These are phyloP conservation scores for Venturia pyrina DNA, from an alignment of 2,329 filamentous ascomycete species.

Conservation along the genomic window DNA sequence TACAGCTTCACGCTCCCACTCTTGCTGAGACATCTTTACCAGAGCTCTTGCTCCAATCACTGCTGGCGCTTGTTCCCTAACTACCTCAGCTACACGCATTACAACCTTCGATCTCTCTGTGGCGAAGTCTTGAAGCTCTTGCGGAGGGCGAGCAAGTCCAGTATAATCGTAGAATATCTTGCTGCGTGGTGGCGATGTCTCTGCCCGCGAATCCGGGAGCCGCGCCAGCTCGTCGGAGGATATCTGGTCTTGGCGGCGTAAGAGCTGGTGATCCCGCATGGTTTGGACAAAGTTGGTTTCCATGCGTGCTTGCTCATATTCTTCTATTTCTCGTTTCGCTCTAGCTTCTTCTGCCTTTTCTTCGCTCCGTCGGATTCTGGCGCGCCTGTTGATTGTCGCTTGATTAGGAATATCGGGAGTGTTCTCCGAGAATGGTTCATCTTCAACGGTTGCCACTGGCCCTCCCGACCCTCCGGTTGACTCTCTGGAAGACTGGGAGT, in stretches of 20 bases:
- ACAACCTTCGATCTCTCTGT: not conserved
- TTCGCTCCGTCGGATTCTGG: not conserved
- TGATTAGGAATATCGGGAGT: not conserved
- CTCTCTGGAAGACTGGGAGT: not conserved
- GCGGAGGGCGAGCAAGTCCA: not conserved
- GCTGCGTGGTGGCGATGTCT: not conserved
- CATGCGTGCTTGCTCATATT: not conserved
- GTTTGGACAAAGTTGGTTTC: not conserved
- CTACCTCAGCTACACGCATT: not conserved
- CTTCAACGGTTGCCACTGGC: not conserved
- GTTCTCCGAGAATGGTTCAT: not conserved
- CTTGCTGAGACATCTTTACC: no score
- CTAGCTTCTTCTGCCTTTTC: not conserved
- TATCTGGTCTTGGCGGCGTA: not conserved
- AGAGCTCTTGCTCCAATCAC: no score
- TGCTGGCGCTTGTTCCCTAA: not conserved
- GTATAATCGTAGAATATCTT: not conserved
- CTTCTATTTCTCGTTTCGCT: not conserved
- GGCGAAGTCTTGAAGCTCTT: not conserved
- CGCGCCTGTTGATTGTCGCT: not conserved
- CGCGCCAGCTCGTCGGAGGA: not conserved
- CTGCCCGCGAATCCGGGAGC: not conserved
- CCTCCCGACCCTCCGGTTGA: not conserved
- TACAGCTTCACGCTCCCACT: no score
- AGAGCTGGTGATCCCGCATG: not conserved